These are phyloP conservation scores for Rhododendron henanense DNA, from an alignment of 148 eudicot species.

Conservation along the genomic window DNA sequence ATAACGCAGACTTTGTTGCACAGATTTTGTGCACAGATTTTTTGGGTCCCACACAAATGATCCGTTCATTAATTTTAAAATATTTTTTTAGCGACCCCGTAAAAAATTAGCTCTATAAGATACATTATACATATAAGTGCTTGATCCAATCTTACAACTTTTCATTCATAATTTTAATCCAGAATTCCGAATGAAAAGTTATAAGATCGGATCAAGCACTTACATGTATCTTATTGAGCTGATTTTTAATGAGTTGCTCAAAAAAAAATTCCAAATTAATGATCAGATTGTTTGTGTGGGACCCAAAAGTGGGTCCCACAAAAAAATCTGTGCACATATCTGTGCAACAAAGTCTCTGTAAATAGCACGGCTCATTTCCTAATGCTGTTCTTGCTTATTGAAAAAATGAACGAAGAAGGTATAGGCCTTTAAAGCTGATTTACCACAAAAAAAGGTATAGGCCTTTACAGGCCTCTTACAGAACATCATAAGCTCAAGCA, in stretches of 20 bases:
- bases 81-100: neutral
- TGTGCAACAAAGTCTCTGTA: too few relatives aligned
- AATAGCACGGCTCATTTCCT: neutral
- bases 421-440: neutral
- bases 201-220: neutral
- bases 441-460: too few relatives aligned
- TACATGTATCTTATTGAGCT: neutral
- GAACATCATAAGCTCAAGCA: neutral
- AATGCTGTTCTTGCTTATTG: neutral
- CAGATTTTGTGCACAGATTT: neutral
- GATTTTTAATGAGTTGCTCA: neutral
- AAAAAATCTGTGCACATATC: too few relatives aligned
- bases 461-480: neutral
- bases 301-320: too few relatives aligned
- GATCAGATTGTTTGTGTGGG: too few relatives aligned
- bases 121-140: neutral
- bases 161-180: neutral
- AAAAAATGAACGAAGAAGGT: neutral
- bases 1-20: neutral
- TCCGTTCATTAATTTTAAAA: neutral
- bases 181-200: neutral
- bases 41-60: neutral
- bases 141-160: neutral
- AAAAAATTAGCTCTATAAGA: neutral
- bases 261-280: too few relatives aligned